Evolutionary conservation across 2,329 filamentous ascomycete species (phyloP).

Genomic region (Beauveria asiatica): DNA sequence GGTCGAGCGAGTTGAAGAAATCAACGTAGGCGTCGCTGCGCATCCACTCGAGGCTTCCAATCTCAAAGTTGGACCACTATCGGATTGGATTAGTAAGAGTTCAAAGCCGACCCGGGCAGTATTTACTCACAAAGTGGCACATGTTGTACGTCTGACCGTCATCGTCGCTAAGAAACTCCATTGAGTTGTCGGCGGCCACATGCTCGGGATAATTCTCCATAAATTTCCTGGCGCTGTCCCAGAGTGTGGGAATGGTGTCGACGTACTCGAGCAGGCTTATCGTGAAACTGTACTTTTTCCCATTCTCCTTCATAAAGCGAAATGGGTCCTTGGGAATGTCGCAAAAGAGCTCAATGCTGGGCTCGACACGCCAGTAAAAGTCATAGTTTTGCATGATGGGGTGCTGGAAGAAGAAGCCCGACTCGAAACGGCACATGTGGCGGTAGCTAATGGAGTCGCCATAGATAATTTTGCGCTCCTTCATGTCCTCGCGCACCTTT

Average conservation of each 20-base stretch:
- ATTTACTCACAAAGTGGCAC: conserved; percentile 78
- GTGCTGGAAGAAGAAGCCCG: conserved; percentile 98
- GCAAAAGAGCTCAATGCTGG: conserved; percentile 91
- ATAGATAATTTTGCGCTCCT: conserved; percentile 91
- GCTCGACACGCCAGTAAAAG: conserved; percentile 99
- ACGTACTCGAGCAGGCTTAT: conserved; percentile 93
- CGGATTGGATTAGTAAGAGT: conserved; percentile 18
- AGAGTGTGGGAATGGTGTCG: conserved; percentile 91
- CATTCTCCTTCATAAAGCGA: conserved; percentile 89
- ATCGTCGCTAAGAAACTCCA: conserved; percentile 88
- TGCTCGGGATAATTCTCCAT: conserved; percentile 86
- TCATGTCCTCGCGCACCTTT: conserved; percentile 91
- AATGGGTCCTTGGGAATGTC: conserved; percentile 95
- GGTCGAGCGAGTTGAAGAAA: conserved; percentile 88
- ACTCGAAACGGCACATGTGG: conserved; percentile 99
- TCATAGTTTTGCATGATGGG: conserved; percentile 91
- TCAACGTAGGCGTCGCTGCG: conserved; percentile 82
- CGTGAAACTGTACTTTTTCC: conserved; percentile 97
- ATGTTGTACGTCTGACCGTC: conserved; percentile 88
- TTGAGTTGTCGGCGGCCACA: conserved; percentile 72
- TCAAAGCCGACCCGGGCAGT: neutral
- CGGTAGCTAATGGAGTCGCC: conserved; percentile 94
- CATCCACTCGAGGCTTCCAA: conserved; percentile 90
- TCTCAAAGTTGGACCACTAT: conserved; percentile 98
- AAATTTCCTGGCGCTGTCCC: conserved; percentile 93